phyloP scores from a whole-genome alignment of 148 eudicot species.

The Fallopia convolvulus region DNA sequence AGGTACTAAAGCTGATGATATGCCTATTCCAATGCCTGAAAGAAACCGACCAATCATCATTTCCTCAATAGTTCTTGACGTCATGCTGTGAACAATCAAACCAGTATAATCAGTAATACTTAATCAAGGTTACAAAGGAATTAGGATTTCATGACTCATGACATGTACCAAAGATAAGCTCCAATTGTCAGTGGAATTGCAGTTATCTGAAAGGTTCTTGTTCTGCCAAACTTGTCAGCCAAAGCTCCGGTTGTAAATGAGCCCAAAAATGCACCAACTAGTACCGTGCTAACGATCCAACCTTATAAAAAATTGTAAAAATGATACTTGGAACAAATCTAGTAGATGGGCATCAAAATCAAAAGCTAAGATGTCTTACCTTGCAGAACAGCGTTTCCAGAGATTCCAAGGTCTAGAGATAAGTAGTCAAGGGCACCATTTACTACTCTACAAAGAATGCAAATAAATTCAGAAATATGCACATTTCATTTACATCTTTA shows the following conservation, averaged over 20 bases:
- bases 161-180: slow-evolving; percentile 74
- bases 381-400: slow-evolving; percentile 75
- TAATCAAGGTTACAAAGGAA: neutral
- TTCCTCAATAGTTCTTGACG: slow-evolving; percentile 65
- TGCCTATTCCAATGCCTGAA: slow-evolving; percentile 92
- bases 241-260: slow-evolving; percentile 90
- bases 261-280: slow-evolving; percentile 95
- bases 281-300: slow-evolving; percentile 95
- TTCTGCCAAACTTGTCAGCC: slow-evolving; percentile 93
- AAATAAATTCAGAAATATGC: neutral
- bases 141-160: slow-evolving; percentile 8
- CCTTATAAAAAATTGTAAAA: slow-evolving; percentile 31
- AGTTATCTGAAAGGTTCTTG: slow-evolving; percentile 67
- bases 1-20: slow-evolving; percentile 93
- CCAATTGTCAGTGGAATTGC: slow-evolving; percentile 87
- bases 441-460: slow-evolving; percentile 60
- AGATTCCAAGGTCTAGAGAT: slow-evolving; percentile 78
- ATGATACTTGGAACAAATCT: neutral
- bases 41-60: slow-evolving; percentile 90
- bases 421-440: slow-evolving; percentile 92
- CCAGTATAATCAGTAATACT: slow-evolving; percentile 10
- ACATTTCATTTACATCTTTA: neutral
- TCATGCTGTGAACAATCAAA: slow-evolving; percentile 42
- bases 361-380: slow-evolving; percentile 33
- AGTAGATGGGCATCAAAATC: neutral